phyloP scores from a whole-genome alignment of 257 asterid species.

The Thymus mandschuricus region DNA sequence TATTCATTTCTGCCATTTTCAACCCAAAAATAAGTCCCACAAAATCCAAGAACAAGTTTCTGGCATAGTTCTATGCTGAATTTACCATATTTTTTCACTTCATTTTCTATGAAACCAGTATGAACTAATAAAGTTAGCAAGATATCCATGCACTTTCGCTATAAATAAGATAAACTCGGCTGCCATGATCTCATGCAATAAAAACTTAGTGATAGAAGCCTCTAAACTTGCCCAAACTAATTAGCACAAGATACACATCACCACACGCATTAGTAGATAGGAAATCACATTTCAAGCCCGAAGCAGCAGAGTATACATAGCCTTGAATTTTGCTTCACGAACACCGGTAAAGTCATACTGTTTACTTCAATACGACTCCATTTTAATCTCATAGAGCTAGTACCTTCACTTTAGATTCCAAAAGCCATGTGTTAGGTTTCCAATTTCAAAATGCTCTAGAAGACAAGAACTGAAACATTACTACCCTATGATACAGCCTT shows the following conservation, averaged over 20 bases:
- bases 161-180: neutral
- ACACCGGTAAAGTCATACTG: too few species aligned
- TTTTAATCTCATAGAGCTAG: too few species aligned
- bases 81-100: neutral
- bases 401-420: too few species aligned
- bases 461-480: neutral
- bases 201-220: neutral
- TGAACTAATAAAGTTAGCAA: neutral
- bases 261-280: constrained; percentile 1
- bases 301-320: neutral
- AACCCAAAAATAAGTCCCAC: too few species aligned
- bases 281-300: constrained; percentile 7
- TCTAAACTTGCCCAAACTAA: neutral
- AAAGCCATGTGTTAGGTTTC: neutral
- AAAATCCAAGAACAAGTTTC: too few species aligned
- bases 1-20: too few species aligned
- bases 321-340: neutral
- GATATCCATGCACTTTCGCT: neutral
- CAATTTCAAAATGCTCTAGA: neutral
- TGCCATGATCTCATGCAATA: neutral
- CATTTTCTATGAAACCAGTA: constrained; percentile 16
- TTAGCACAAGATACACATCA: neutral
- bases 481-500: neutral
- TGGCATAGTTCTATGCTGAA: neutral
- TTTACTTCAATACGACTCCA: too few species aligned